Conservation (phyloP, 2,329 filamentous ascomycete species). For the Pseudogymnoascus sp. region DNA sequence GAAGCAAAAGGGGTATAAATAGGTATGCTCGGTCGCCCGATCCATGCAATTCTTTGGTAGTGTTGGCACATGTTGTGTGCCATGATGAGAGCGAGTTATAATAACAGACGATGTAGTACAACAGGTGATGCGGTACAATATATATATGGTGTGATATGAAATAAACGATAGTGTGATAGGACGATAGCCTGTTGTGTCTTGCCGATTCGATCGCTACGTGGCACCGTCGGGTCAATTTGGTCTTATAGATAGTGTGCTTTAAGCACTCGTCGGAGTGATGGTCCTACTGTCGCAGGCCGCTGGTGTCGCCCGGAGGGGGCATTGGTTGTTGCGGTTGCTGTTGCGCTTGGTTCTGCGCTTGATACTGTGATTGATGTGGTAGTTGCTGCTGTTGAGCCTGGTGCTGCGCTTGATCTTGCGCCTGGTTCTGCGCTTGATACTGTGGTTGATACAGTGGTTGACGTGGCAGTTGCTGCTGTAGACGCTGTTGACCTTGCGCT, state of each 20-base stretch:
- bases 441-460: neutral
- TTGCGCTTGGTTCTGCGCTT: neutral
- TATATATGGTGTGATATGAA: neutral
- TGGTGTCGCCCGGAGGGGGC: neutral
- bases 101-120: neutral
- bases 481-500: neutral
- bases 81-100: neutral
- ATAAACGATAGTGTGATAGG: neutral
- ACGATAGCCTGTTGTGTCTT: neutral
- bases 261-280: neutral
- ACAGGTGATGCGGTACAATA: neutral
- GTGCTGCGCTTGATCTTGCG: neutral
- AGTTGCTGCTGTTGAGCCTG: neutral
- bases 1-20: conserved; percentile 6
- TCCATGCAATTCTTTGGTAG: neutral
- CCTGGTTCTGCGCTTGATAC: neutral
- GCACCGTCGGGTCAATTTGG: neutral
- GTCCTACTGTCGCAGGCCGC: neutral
- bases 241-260: neutral
- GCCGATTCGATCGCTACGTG: neutral
- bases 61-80: neutral
- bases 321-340: neutral
- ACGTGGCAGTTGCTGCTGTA: neutral
- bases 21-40: conserved; percentile 2
- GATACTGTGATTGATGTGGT: neutral